Evolutionary conservation across 2,329 filamentous ascomycete species (phyloP), one percentile per base, ranked within the genome.

Genomic region (Orbilia brochopaga): DNA sequence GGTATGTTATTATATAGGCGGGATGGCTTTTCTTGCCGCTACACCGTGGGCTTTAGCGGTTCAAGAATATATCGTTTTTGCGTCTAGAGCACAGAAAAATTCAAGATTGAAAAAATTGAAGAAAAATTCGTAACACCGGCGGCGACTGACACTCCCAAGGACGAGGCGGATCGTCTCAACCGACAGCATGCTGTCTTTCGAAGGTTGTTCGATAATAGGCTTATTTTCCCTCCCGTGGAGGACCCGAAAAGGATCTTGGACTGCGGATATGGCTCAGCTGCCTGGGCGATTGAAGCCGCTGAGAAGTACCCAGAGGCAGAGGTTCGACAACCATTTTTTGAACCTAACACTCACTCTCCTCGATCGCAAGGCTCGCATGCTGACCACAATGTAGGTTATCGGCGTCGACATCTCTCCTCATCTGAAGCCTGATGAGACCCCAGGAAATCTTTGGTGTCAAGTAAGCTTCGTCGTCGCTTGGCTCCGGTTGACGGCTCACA

Each of bases 381-480:
- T 70, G 40, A 70, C 66, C 2, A 44, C 44, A 32, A 19, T 30
- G 32, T 72, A 91, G 88, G 87, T 91, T 8, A 82, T 88, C 74
- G 89, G 86, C 8, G 83, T 91, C 76, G 89, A 92, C 77, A 85
- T 91, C 74, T 88, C 86, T 75, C 88, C 88, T 24, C 85, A 88
- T 76, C 87, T 88, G 83, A 84, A 85, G 69, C 87, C 87, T 42
- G 86, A 88, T 54, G 84, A 86, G 74, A 78, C 82, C 4, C 87
- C 89, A 17, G 81, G 83, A 2, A 91, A 91, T 76, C 79, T 92
- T 62, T 86, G 88, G 76, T 82, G 91, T 61, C 87, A 91, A 78
- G 82, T 83, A 77, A 78, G 80, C 77, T 19, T 30, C 51, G 53
- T 35, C 24, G 19, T 23, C 40, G 40, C 37, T 17, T 48, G 21